Percentiles rank a stretch among this genome's conserved stretches.
phyloP scores from a whole-genome alignment of 305 asterid genomes.

The Plantago lanceolata region DNA sequence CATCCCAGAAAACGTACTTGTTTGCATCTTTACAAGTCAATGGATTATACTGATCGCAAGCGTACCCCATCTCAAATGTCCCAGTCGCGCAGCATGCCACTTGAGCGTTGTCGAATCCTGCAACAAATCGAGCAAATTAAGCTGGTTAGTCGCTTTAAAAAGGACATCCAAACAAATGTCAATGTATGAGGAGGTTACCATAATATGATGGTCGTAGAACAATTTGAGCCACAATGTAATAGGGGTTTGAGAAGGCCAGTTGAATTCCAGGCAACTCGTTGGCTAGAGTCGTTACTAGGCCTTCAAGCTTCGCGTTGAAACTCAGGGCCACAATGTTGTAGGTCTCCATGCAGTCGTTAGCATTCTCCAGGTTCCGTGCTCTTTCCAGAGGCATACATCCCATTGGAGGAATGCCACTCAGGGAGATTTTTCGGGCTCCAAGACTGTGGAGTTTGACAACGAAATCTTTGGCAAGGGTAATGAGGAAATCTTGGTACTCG shows the following conservation, averaged over 20 bases:
- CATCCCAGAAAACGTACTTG: slow-evolving; percentile 76
- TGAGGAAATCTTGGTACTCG: slow-evolving; percentile 42
- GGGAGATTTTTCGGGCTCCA: slow-evolving; percentile 70
- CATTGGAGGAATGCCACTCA: slow-evolving; percentile 85
- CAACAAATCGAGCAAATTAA: slow-evolving; percentile 5
- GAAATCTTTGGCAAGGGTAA: slow-evolving; percentile 47
- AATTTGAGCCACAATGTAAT: slow-evolving; percentile 37
- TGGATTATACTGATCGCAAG: slow-evolving; percentile 45
- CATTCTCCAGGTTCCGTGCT: slow-evolving; percentile 40
- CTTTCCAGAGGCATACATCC: slow-evolving; percentile 88
- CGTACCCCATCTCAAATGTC: slow-evolving; percentile 74
- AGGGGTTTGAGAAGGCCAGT: slow-evolving; percentile 67
- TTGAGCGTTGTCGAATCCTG: slow-evolving; percentile 56
- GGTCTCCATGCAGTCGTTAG: slow-evolving; percentile 41
- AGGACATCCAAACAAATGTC: too few relatives aligned
- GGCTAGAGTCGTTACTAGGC: slow-evolving; percentile 39
- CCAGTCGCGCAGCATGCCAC: slow-evolving; percentile 83
- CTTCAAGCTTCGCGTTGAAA: slow-evolving; percentile 45
- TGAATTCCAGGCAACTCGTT: slow-evolving; percentile 40
- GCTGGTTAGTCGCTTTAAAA: background rate
- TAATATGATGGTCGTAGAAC: slow-evolving; percentile 41
- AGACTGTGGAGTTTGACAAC: slow-evolving; percentile 39
- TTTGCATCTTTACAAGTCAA: slow-evolving; percentile 65
- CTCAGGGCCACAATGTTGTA: slow-evolving; percentile 62
- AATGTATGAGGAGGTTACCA: slow-evolving; percentile 34